These are phyloP conservation scores for Coprinopsis strossmayeri DNA, from an alignment of 768 basidiomycete species.

Conservation along the genomic window DNA sequence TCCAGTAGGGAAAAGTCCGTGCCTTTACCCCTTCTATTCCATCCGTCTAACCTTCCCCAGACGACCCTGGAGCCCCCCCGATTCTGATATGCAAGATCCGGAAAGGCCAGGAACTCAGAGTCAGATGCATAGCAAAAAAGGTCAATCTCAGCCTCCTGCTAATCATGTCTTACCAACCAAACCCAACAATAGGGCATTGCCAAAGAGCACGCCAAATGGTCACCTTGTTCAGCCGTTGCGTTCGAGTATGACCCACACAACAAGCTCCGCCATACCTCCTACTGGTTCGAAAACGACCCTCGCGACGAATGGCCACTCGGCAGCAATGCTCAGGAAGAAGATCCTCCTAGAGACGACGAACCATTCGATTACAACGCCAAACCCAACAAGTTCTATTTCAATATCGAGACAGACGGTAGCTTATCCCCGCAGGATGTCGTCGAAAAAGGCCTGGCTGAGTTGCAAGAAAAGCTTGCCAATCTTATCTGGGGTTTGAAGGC, in stretches of 20 bases:
- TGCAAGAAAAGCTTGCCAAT: conserved; percentile 77
- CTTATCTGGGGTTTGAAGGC: conserved; percentile 67
- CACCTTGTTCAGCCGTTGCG: conserved; percentile 88
- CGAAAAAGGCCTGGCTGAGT: conserved; percentile 74
- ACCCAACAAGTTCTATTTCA: conserved; percentile 88
- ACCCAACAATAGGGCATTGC: conserved; percentile 75
- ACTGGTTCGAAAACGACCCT: conserved; percentile 87
- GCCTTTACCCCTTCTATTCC: conserved; percentile 6
- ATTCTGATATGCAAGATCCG: conserved; percentile 88
- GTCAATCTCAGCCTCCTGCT: conserved; percentile 31
- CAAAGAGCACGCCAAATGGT: conserved; percentile 99
- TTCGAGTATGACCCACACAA: conserved; percentile 99
- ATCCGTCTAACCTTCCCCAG: conserved; percentile 27
- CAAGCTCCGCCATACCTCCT: conserved; percentile 89
- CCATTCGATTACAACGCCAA: conserved; percentile 85
- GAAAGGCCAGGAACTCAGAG: conserved; percentile 85
- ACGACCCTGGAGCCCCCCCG: conserved; percentile 54
- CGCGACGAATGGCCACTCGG: conserved; percentile 89
- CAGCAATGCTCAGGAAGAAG: conserved; percentile 81
- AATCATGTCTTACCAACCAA: background rate
- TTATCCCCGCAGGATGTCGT: conserved; percentile 84
- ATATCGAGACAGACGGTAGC: conserved; percentile 92
- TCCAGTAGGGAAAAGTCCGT: conserved; percentile 76
- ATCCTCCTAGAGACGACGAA: conserved; percentile 71
- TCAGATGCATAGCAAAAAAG: conserved; percentile 90